Base-by-base conservation (phyloP, 2,329 filamentous ascomycete genomes). In the Decorospora gaudefroyi region DNA sequence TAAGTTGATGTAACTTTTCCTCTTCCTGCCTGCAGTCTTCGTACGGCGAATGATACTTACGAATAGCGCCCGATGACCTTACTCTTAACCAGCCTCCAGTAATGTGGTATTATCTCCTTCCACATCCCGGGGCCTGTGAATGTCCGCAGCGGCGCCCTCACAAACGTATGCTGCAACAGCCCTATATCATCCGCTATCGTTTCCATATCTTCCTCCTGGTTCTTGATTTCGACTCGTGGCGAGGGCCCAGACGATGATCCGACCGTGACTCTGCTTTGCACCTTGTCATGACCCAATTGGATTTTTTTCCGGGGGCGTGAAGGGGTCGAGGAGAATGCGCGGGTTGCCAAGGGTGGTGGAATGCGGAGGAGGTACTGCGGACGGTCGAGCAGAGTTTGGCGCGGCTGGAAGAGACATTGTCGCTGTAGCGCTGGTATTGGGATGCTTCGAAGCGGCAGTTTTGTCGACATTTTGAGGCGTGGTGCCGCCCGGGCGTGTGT, bases 401-500 rank as follows among this genome's bases (percentile, higher is more conserved):
- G 53, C 12, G 49, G 55, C 7, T 53, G 52, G 49, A 59, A 55
- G 39, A 64, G 51, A 30, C 62, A 67, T 59, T 64, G 63, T 28
- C 53, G 62, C 26, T 57, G 53, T 12, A 65, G 45, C 15, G 49
- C 50, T 11, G 51, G 46, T 47, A 51, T 56, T 44, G 57, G 59
- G 17, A 51, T 36, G 39, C 54, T 54, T 25, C 61, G 55, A 17
- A 60, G 43, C 2, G 62, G 62, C 19, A 62, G 35, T 21, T 60
- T 58, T 39, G 56, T 57, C 18, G 46, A 49, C 41, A 46, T 49
- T 15, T 19, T 26, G 36, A 21, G 35, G 12, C 31, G 18, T 34
- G 19, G 27, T 40, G 27, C 37, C 40, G 36, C 34, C 40, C 28
- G 32, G 23, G 30, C 22, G 28, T 27, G 34, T 23, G 21, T 35